Conservation (phyloP, 176 grass and related monocot species). For the Avena sativa region DNA sequence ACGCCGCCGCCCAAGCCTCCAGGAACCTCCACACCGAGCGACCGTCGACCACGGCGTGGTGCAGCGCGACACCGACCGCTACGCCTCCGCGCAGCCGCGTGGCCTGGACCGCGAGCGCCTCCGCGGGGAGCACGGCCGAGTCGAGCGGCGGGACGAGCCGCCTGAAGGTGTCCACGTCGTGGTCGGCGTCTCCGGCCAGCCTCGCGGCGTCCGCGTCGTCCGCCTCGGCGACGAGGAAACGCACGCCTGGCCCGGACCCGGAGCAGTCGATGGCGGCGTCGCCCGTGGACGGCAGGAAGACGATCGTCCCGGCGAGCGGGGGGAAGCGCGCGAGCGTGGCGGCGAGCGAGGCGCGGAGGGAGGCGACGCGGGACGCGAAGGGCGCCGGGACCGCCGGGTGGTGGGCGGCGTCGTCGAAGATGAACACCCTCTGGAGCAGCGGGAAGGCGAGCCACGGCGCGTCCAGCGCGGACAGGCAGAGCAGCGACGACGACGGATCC, state of each 20-base stretch:
- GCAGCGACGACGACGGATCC: too few relatives aligned
- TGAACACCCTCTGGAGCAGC: background rate
- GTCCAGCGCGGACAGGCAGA: constrained; percentile 10
- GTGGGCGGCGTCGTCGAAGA: background rate
- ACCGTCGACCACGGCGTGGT: constrained; percentile 18
- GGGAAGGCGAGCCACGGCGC: constrained; percentile 32
- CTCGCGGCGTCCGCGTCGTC: background rate
- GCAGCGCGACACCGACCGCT: constrained; percentile 35
- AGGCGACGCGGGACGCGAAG: constrained; percentile 21
- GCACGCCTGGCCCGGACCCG: background rate
- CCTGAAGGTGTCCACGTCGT: background rate
- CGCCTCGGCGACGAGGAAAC: background rate
- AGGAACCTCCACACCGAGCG: constrained; percentile 39
- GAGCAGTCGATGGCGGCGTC: constrained; percentile 47
- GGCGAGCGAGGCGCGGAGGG: constrained; percentile 40
- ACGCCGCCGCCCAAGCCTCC: background rate
- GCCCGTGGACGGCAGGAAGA: background rate
- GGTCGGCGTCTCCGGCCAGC: background rate
- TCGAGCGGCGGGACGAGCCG: constrained; percentile 45
- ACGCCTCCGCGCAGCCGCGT: constrained; percentile 2
- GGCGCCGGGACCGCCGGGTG: background rate
- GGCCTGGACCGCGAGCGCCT: constrained; percentile 21
- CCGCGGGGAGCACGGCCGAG: constrained; percentile 45
- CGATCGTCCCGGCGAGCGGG: constrained; percentile 29
- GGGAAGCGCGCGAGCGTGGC: constrained; percentile 31